Evolutionary conservation across 768 basidiomycete species (phyloP).

Genomic region (Leccinum truebloodii): DNA sequence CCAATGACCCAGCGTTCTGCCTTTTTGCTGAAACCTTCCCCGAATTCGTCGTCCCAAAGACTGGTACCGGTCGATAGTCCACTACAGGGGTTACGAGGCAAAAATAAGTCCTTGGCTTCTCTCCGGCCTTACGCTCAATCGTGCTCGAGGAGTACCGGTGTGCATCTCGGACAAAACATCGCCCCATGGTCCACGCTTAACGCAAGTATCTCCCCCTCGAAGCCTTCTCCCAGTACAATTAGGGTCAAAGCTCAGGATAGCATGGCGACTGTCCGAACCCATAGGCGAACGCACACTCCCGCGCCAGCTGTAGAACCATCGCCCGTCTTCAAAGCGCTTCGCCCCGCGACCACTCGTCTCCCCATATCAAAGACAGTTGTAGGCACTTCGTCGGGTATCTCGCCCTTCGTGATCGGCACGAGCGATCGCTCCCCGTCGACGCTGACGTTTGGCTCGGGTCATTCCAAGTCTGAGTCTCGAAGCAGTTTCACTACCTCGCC

Average conservation of each 20-base stretch:
- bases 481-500: conserved; percentile 31
- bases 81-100: conserved; percentile 35
- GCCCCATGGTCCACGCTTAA: conserved; percentile 60
- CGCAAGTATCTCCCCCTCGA: conserved; percentile 40
- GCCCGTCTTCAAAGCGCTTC: conserved; percentile 59
- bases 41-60: conserved; percentile 37
- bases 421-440: conserved; percentile 32
- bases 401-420: conserved; percentile 26
- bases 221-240: conserved; percentile 26
- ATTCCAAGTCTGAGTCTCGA: conserved; percentile 32
- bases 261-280: conserved; percentile 31
- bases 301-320: conserved; percentile 58
- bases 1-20: conserved; percentile 37
- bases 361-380: conserved; percentile 20
- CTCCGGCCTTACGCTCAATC: conserved; percentile 51
- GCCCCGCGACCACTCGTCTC: conserved; percentile 43
- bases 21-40: conserved; percentile 17
- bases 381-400: conserved; percentile 25
- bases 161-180: conserved; percentile 54
- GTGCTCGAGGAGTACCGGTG: conserved; percentile 20
- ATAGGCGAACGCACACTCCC: conserved; percentile 59
- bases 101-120: conserved; percentile 46
- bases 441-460: conserved; percentile 39
- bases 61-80: conserved; percentile 37
- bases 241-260: conserved; percentile 30